Evolutionary conservation across 805 yeast species (phyloP), one percentile per base, ranked within the genome.

Genomic region (Debaryomyces prosopidis): DNA sequence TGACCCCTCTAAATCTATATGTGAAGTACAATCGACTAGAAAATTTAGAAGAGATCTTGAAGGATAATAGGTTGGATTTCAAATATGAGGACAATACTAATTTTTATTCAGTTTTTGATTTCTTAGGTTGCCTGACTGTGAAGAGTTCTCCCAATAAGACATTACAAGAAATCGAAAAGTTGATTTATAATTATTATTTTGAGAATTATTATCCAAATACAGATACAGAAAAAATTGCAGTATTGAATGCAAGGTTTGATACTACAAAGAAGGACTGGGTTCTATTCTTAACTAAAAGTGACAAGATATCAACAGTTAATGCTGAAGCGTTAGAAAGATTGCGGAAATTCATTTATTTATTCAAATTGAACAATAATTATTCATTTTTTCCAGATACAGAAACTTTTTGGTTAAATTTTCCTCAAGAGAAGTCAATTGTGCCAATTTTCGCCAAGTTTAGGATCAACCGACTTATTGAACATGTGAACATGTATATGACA

Each of bases 1-100:
- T 84, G 48, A 81, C 92, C 0, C 95, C 98, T 0, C 59, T 90
- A 46, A 81, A 84, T 76, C 71, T 82, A 4, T 86, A 80, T 53
- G 79, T 86, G 27, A 83, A 85, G 54, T 89, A 83, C 60, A 83
- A 82, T 52, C 71, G 95, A 39, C 36, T 77, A 0, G 83, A 79
- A 2, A 87, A 87, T 50, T 71, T 88, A 15, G 58, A 64, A 31
- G 66, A 64, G 3, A 63, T 92, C 0, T 47, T 87, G 2, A 48
- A 59, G 7, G 82, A 82, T 50, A 54, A 68, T 0, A 64, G 85
- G 26, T 62, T 87, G 11, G 46, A 63, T 14, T 68, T 72, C 35
- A 47, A 55, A 27, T 38, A 42, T 20, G 75, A 70, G 43, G 76
- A 71, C 43, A 60, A 63, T 8, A 62, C 58, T 33, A 58, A 53